Base-by-base conservation (phyloP, 176 grass and related monocot genomes). In the Themeda triandra region DNA sequence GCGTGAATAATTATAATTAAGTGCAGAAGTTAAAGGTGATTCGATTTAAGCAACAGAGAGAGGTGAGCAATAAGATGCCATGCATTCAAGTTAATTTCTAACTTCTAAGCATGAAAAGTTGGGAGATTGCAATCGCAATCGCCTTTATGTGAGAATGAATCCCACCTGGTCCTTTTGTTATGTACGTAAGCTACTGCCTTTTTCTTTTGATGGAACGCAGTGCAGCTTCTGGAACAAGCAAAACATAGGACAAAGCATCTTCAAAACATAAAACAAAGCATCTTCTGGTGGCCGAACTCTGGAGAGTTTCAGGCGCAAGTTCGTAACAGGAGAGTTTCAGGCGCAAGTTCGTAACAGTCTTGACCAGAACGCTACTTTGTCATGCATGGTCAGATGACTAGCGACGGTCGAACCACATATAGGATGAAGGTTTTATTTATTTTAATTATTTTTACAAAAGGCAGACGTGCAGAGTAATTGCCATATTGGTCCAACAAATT, bases 151-250 rank as follows among this genome's bases (percentile, higher is more conserved):
- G 44, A 53, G 44, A 46, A 81, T 75, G 25, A 32, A 87, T 75
- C 67, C 85, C 69, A 53, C 29, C 32, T 40, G 33, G 15, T 7
- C 39, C 8, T 40, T 64, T 19, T 0, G 23, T 15, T 46, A 13
- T 4, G 15, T 46, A 13, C 1, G 15, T 4, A n/a, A 3, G 44
- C 13, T 45, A 2, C 32, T 33, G 2, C 4, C 2, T 2, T 42
- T 42, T 42, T 9, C 42, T 39, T 65, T 42, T 25, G 11, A 44
- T 24, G 17, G 12, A 46, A 14, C 24, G 42, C 13, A 46, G 36
- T 42, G 41, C 41, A 42, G 10, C 63, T 77, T 87, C 27, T 39
- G 28, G 71, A 82, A 82, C 63, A 87, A 76, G 70, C 70, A 67
- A 71, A 87, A 32, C 30, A 24, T 37, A 8, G 42, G 15, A 3